phyloP scores from a whole-genome alignment of 2,329 filamentous ascomycete species.

The Fusarium duplospermum region DNA sequence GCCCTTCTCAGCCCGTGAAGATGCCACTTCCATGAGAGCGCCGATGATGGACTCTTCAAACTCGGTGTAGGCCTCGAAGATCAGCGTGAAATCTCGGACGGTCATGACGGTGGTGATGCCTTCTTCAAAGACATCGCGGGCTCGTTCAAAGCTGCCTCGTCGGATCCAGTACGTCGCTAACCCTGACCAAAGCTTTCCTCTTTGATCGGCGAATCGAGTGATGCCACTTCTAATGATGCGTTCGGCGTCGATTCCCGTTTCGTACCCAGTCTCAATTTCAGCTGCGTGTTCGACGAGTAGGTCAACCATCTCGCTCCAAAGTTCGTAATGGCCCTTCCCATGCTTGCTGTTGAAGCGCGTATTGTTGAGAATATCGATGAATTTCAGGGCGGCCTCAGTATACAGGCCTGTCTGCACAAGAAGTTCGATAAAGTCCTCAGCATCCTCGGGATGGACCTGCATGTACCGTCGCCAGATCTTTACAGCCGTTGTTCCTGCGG shows the following conservation, averaged over 20 bases:
- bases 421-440: conserved; percentile 94
- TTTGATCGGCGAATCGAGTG: conserved; percentile 88
- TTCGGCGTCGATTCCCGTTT: conserved; percentile 89
- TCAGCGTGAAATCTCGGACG: conserved; percentile 93
- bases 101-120: conserved; percentile 99
- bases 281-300: conserved; percentile 90
- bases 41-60: conserved; percentile 97
- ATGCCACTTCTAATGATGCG: conserved; percentile 94
- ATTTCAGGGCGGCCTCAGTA: conserved; percentile 90
- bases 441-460: conserved; percentile 95
- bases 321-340: conserved; percentile 92
- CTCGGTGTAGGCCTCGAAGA: conserved; percentile 96
- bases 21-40: conserved; percentile 88
- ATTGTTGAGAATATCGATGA: conserved; percentile 93
- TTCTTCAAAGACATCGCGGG: conserved; percentile 94
- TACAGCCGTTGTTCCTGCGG: conserved; percentile 88
- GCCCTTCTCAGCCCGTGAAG: conserved; percentile 81
- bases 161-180: conserved; percentile 97
- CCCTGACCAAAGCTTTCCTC: conserved; percentile 94
- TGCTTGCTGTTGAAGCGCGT: conserved; percentile 91
- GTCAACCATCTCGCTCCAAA: conserved; percentile 98
- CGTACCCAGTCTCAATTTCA: conserved; percentile 82
- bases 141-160: conserved; percentile 89
- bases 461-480: conserved; percentile 97
- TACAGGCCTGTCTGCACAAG: conserved; percentile 84